Base-by-base conservation (phyloP, 768 basidiomycete species). In the Russula lepida region DNA sequence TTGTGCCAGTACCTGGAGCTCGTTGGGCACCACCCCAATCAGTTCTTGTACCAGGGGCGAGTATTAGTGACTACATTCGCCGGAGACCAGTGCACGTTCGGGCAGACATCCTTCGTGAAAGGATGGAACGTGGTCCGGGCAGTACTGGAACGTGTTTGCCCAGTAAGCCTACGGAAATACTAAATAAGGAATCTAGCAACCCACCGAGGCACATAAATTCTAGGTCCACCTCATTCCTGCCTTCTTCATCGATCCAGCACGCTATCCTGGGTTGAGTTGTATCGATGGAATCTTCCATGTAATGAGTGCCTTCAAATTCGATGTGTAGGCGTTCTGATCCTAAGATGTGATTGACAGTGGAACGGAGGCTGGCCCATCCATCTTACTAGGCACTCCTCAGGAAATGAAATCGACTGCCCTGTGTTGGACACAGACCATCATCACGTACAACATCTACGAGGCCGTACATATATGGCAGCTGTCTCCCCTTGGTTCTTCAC, bases 401-500 rank as follows among this genome's bases (percentile, higher is more conserved):
- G 63, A 17, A 46, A 60, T 21, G 69, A 71, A 13, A 56, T 71
- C 4, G 41, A 56, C 6, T 53, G 27, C 32, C 66, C 70, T 21
- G 49, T 58, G 49, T 65, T 73, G 4, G 76, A 78, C 43, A 74
- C 77, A 27, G 90, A 92, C 62, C 69, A 71, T 2, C 68, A 78
- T 27, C 85, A 89, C 68, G 73, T 88, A 53, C 65, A 79, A 76
- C 77, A 81, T 74, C 66, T 71, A 1, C 68, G 47, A 0, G 63
- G 66, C 8, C 62, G 71, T 54, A 70, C 73, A 11, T 81, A 79
- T 64, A 78, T 81, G 71, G 77, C 78, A 8, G 76, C 86, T 13
- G 81, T 86, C 25, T 84, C 87, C 5, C 86, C 89, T 19, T 84
- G 85, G 81, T 92, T 92, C 74, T 91, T 87, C 71, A 87, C 89